Percentiles rank a stretch among this genome's conserved stretches.
These are phyloP conservation scores for Aspergillus neotritici DNA, from an alignment of 2,329 filamentous ascomycete species.

Conservation along the genomic window DNA sequence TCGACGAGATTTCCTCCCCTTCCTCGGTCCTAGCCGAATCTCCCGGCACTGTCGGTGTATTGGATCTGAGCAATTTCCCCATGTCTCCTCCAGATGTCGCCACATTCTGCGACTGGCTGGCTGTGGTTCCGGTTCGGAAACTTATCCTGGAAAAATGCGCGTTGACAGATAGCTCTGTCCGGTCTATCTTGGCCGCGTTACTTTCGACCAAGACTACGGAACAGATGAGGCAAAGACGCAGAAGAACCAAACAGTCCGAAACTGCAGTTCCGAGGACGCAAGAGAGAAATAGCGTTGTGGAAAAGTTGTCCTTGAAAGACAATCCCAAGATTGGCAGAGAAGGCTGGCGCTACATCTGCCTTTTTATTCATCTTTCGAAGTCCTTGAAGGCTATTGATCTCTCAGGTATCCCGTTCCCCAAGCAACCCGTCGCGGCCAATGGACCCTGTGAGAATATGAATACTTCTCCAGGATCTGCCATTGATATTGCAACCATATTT, in stretches of 20 bases:
- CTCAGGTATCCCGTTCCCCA: constrained; percentile 75
- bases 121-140: constrained; percentile 84
- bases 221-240: constrained; percentile 48
- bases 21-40: constrained; percentile 58
- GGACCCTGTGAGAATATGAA: constrained; percentile 15
- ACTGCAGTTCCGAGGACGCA: constrained; percentile 24
- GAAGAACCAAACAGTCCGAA: constrained; percentile 34
- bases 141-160: constrained; percentile 82
- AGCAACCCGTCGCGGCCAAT: constrained; percentile 26
- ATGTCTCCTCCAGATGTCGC: constrained; percentile 77
- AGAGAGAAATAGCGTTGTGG: constrained; percentile 61
- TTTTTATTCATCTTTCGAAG: constrained; percentile 86
- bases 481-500: constrained; percentile 61
- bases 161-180: constrained; percentile 76
- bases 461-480: constrained; percentile 15
- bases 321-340: constrained; percentile 77
- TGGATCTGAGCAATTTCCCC: constrained; percentile 80
- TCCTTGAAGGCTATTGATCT: constrained; percentile 82
- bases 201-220: constrained; percentile 69
- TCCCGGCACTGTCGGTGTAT: constrained; percentile 70
- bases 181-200: constrained; percentile 79
- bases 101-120: constrained; percentile 88
- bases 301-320: constrained; percentile 82
- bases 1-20: constrained; percentile 73
- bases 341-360: constrained; percentile 84